Evolutionary conservation across 228 moss, liverwort and hornwort genomes (phyloP).

Genomic region (Sphagnum fallax): DNA sequence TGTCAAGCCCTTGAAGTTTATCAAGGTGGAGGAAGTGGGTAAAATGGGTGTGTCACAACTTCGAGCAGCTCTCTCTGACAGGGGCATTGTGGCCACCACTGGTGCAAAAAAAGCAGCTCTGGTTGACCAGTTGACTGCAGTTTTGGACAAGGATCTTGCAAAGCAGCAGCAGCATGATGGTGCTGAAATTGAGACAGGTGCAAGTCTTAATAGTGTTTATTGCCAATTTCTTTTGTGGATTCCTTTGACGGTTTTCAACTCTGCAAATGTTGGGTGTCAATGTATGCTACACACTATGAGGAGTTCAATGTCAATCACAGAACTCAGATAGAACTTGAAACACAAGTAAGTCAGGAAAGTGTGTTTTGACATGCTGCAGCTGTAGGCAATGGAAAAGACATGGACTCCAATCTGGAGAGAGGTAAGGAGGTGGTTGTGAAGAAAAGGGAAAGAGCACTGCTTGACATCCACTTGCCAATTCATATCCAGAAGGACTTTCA

Average conservation of each 20-base stretch:
- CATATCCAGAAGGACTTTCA: conserved; percentile 39
- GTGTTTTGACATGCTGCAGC: not conserved
- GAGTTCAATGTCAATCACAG: too few relatives aligned
- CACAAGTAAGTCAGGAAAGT: too few relatives aligned
- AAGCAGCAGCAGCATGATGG: conserved; percentile 8
- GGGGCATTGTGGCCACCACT: conserved; percentile 27
- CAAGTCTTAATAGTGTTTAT: not conserved
- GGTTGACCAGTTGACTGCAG: conserved; percentile 51
- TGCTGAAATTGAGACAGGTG: conserved; percentile 11
- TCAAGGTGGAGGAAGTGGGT: conserved; percentile 57
- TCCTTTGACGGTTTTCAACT: not conserved
- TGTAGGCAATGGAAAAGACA: conserved; percentile 16
- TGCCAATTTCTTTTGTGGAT: not conserved
- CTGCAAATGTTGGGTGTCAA: too few relatives aligned
- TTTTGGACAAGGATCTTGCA: conserved; percentile 15
- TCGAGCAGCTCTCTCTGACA: conserved; percentile 40
- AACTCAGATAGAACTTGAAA: too few relatives aligned
- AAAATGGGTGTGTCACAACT: conserved; percentile 54
- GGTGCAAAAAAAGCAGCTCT: conserved; percentile 49
- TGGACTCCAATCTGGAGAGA: conserved; percentile 14
- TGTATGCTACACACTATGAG: too few relatives aligned
- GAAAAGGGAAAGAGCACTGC: conserved; percentile 83
- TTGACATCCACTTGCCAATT: conserved; percentile 68
- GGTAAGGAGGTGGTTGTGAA: conserved; percentile 50
- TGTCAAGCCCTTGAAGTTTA: conserved; percentile 36